These are phyloP conservation scores for Euphorbia schlechtendalii DNA, from an alignment of 441 rosid genomes.

Conservation along the genomic window DNA sequence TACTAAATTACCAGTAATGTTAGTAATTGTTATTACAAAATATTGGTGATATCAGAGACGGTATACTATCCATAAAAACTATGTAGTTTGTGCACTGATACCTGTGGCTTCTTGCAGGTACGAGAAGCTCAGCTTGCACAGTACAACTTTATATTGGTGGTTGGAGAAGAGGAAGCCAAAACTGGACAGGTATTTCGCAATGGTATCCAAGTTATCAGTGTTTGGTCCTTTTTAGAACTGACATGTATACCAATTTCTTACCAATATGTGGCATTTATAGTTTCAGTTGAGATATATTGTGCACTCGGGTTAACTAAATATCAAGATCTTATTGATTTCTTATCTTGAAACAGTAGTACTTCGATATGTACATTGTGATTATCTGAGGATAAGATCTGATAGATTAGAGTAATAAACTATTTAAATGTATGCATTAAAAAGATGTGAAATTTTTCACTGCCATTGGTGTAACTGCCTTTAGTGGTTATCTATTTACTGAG, in stretches of 20 bases:
- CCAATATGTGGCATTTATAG: neutral
- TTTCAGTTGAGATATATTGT: neutral
- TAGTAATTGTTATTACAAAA: neutral
- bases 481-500: neutral
- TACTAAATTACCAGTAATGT: neutral
- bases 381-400: neutral
- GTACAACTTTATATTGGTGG: constrained; percentile 87
- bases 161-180: constrained; percentile 80
- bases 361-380: neutral
- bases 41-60: neutral
- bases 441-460: neutral
- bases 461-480: neutral
- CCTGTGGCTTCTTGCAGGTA: constrained; percentile 39
- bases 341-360: neutral
- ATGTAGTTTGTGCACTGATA: neutral
- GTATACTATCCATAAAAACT: neutral
- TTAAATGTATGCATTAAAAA: neutral
- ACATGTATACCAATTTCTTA: neutral
- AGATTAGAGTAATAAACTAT: neutral
- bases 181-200: constrained; percentile 57
- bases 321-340: neutral
- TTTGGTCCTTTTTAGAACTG: neutral
- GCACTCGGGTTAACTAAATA: neutral
- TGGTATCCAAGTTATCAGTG: neutral
- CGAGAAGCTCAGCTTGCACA: constrained; percentile 97